A percentile compares a stretch with the other conserved stretches of the same genome.
Conservation (phyloP, 768 basidiomycete species). For the Lepiota venenata region DNA sequence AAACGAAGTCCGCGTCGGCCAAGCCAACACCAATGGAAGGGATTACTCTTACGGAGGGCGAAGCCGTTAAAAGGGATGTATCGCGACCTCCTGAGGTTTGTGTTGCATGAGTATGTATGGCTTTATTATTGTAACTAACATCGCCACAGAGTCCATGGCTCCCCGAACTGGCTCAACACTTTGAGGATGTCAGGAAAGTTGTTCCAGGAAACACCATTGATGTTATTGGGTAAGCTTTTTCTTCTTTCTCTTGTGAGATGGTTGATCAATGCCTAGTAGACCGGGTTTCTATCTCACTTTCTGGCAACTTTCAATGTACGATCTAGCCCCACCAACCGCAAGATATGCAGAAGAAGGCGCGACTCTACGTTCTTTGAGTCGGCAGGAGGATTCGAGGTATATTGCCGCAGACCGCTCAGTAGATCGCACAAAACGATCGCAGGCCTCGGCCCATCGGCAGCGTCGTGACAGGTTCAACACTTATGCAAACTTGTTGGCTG, state of each 20-base stretch:
- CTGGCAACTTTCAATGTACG: conserved; percentile 94
- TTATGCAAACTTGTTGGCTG: conserved; percentile 55
- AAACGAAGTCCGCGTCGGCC: conserved; percentile 23
- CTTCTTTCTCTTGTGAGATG: neutral
- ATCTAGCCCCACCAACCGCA: conserved; percentile 72
- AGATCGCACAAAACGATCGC: conserved; percentile 56
- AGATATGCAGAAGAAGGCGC: conserved; percentile 80
- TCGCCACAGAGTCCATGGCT: conserved; percentile 70
- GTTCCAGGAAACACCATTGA: conserved; percentile 63
- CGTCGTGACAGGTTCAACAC: conserved; percentile 63
- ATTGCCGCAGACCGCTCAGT: conserved; percentile 68
- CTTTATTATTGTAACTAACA: conserved; percentile 4
- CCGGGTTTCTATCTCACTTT: conserved; percentile 94
- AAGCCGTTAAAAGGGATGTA: neutral
- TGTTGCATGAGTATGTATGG: neutral
- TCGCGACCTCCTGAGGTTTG: conserved; percentile 6
- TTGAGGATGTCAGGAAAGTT: conserved; percentile 72
- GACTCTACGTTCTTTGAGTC: conserved; percentile 55
- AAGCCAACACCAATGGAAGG: conserved; percentile 50
- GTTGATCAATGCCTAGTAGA: conserved; percentile 35
- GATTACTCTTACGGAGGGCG: conserved; percentile 25
- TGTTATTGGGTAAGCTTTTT: conserved; percentile 61
- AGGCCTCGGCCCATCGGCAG: conserved; percentile 54
- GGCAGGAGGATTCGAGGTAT: conserved; percentile 64
- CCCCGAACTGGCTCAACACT: conserved; percentile 65